Conservation (phyloP, 1,284 basidiomycete species). For the Sanghuangporus sanghuang region DNA sequence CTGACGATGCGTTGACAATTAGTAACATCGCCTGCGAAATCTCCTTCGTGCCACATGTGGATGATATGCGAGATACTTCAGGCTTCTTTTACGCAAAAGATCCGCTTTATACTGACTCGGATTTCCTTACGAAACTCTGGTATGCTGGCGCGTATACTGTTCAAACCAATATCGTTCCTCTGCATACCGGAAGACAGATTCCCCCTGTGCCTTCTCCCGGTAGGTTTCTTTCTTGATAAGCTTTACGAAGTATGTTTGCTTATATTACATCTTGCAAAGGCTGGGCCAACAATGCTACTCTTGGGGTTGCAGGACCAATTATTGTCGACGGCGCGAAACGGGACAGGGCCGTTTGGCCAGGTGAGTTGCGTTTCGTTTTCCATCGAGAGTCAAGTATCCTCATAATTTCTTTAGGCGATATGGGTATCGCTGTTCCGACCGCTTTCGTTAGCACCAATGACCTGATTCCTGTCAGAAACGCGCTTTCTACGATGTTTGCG, state of each 20-base stretch:
- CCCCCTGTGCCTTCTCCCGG: slow-evolving; percentile 38
- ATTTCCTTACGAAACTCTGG: slow-evolving; percentile 57
- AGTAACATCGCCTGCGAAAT: slow-evolving; percentile 51
- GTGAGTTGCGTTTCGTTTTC: slow-evolving; percentile 22
- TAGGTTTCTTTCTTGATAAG: not conserved
- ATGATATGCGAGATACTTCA: slow-evolving; percentile 44
- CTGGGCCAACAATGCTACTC: slow-evolving; percentile 53
- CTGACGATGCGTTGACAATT: slow-evolving; percentile 32
- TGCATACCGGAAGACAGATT: slow-evolving; percentile 48
- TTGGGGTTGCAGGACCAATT: slow-evolving; percentile 54
- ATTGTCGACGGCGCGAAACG: slow-evolving; percentile 61
- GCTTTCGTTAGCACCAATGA: slow-evolving; percentile 59
- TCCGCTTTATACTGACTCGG: slow-evolving; percentile 38
- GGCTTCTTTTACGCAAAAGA: slow-evolving; percentile 53
- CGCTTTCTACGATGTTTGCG: slow-evolving; percentile 54
- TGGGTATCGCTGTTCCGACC: slow-evolving; percentile 58
- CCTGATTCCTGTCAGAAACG: slow-evolving; percentile 48
- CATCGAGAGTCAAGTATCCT: not conserved
- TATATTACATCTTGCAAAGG: slow-evolving; percentile 27
- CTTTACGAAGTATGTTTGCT: not conserved
- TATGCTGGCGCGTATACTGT: slow-evolving; percentile 60
- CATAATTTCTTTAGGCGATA: slow-evolving; percentile 38
- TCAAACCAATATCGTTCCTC: slow-evolving; percentile 50
- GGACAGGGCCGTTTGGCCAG: slow-evolving; percentile 57
- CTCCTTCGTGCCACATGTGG: slow-evolving; percentile 50